Evolutionary conservation across 371 early-diverging fungal species (phyloP).

Genomic region (Mucor saturninus): DNA sequence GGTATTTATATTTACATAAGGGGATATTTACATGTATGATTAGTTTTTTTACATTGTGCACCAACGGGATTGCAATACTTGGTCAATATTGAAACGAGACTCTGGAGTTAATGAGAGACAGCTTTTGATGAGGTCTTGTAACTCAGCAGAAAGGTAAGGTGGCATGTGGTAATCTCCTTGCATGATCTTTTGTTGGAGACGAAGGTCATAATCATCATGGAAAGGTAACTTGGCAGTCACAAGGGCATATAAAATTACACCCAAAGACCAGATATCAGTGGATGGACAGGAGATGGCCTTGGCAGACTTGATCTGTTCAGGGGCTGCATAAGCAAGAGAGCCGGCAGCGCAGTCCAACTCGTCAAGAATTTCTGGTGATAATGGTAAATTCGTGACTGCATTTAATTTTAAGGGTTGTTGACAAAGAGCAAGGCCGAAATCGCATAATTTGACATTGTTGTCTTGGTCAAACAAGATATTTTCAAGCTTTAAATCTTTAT

Average conservation of each 20-base stretch:
- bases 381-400: slow-evolving; percentile 15
- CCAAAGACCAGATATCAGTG: slow-evolving; percentile 84
- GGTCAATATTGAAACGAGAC: slow-evolving; percentile 19
- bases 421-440: slow-evolving; percentile 83
- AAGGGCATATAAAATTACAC: slow-evolving; percentile 74
- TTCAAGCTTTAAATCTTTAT: slow-evolving; percentile 92
- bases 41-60: slow-evolving; percentile 14
- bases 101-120: slow-evolving; percentile 28
- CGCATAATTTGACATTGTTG: slow-evolving; percentile 71
- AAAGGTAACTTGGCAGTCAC: slow-evolving; percentile 75
- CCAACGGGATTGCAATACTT: slow-evolving; percentile 31
- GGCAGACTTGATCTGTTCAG: slow-evolving; percentile 65
- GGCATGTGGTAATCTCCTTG: slow-evolving; percentile 52
- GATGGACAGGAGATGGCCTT: slow-evolving; percentile 50
- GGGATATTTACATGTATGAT: background rate
- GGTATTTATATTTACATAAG: slow-evolving; percentile 14
- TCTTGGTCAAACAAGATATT: slow-evolving; percentile 71
- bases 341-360: slow-evolving; percentile 54
- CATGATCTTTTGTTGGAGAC: slow-evolving; percentile 69
- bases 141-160: slow-evolving; percentile 14
- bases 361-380: slow-evolving; percentile 18
- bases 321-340: slow-evolving; percentile 75
- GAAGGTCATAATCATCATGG: slow-evolving; percentile 70
- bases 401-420: slow-evolving; percentile 31
- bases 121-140: slow-evolving; percentile 18